These are phyloP conservation scores for Vigna nakashimae DNA, from an alignment of 306 rosid genomes.

Conservation along the genomic window DNA sequence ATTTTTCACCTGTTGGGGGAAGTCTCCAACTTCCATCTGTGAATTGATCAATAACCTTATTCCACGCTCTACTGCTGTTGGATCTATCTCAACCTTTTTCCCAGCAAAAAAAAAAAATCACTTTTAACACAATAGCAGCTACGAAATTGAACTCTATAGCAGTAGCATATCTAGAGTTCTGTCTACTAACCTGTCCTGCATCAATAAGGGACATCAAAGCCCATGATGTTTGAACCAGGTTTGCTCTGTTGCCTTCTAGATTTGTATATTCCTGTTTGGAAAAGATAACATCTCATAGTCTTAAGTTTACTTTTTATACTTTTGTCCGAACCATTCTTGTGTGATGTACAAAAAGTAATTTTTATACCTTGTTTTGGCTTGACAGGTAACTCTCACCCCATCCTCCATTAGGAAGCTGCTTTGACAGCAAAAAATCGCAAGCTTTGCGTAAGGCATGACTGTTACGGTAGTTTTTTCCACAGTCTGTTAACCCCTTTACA, in stretches of 20 bases:
- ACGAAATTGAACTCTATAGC: too few species aligned
- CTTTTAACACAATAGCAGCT: background rate
- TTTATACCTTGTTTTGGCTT: slow-evolving; percentile 60
- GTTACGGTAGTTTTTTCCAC: slow-evolving; percentile 52
- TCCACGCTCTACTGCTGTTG: slow-evolving; percentile 63
- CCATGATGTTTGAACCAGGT: slow-evolving; percentile 74
- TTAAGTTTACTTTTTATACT: too few species aligned
- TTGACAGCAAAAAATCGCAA: slow-evolving; percentile 63
- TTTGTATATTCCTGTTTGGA: slow-evolving; percentile 64
- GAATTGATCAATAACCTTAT: slow-evolving; percentile 60
- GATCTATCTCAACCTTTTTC: slow-evolving; percentile 60
- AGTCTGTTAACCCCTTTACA: slow-evolving; percentile 55
- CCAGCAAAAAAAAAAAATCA: background rate
- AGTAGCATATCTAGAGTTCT: background rate
- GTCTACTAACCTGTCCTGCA: slow-evolving; percentile 72
- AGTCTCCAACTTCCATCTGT: slow-evolving; percentile 77
- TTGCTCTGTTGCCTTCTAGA: slow-evolving; percentile 55
- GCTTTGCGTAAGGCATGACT: slow-evolving; percentile 60
- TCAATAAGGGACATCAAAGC: slow-evolving; percentile 70
- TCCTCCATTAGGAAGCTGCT: slow-evolving; percentile 71
- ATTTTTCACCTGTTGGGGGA: slow-evolving; percentile 64
- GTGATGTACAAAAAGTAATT: too few species aligned
- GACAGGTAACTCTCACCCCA: slow-evolving; percentile 91
- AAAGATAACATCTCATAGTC: background rate
- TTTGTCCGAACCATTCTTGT: too few species aligned